Evolutionary conservation across 2,329 filamentous ascomycete genomes (phyloP), one percentile per base, ranked within the genome.

Genomic region (Aotearoamyces nothofagi): DNA sequence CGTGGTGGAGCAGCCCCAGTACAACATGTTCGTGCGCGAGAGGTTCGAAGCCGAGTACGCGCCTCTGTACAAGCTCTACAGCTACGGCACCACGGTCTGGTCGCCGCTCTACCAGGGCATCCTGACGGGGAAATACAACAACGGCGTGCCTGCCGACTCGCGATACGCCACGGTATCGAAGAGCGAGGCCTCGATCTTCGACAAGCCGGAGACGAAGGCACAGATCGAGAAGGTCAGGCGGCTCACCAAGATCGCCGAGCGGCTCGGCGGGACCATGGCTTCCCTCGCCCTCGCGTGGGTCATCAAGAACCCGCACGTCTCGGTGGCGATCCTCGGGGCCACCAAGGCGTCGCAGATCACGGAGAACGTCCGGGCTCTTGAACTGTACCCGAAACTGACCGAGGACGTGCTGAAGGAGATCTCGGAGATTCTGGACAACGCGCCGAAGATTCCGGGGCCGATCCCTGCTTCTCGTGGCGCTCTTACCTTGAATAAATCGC

Each of bases 91-190:
- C 23, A 76, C 71, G 7, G 60, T 67, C 33, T 77, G 63, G 51
- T 70, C 64, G 3, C 71, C 71, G 2, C 52, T 77, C 14, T 57
- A 59, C 34, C 52, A 56, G 33, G 70, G 71, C 15, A 56, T 76
- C 34, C 53, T 76, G 40, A 67, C 67, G 1, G 71, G 70, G 30
- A 77, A 77, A 51, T 77, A 77, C 53, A 69, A 66, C 46, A 32
- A 41, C 22, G 39, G 39, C 7, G 66, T 73, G 31, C 54, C 57
- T 4, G 16, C 26, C 3, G 67, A 62, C 42, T 72, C 66, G 22
- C 66, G 70, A 19, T 71, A 71, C 40, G 64, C 65, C 64, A 17
- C 54, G 4, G 59, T 61, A 33, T 67, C 63, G 15, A 60, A 71
- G 17, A 56, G 70, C 36, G 58, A 60, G 8, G 60, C 63, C 39